Evolutionary conservation across 2,329 filamentous ascomycete species (phyloP).

Genomic region (Epichloe sibirici): DNA sequence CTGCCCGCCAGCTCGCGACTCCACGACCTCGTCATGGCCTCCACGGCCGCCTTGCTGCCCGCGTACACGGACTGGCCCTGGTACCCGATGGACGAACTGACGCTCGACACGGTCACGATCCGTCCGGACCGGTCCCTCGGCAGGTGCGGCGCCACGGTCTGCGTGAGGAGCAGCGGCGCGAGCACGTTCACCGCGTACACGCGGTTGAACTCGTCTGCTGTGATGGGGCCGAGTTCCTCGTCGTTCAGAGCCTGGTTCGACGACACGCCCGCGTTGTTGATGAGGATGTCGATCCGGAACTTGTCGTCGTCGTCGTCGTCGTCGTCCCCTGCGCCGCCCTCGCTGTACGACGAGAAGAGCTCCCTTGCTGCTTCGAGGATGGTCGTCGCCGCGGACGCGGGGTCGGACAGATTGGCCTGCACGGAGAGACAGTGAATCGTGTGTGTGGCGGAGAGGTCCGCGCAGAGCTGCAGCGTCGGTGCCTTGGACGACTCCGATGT

Average conservation of each 20-base stretch:
- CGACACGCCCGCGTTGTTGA: constrained; percentile 74
- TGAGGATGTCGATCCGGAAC: constrained; percentile 57
- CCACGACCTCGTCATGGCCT: constrained; percentile 49
- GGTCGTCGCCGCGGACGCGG: constrained; percentile 13
- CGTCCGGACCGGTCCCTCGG: constrained; percentile 51
- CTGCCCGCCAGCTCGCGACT: constrained; percentile 41
- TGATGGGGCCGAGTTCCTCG: constrained; percentile 36
- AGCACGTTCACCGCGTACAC: constrained; percentile 74
- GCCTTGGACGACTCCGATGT: constrained; percentile 41
- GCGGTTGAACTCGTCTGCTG: constrained; percentile 51
- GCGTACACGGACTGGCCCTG: constrained; percentile 44
- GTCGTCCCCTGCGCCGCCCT: background rate
- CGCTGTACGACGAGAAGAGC: constrained; percentile 16
- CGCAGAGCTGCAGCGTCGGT: constrained; percentile 33
- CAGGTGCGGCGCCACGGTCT: constrained; percentile 59
- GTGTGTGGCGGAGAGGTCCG: constrained; percentile 32
- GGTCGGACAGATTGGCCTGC: constrained; percentile 18
- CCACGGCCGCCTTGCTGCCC: constrained; percentile 44
- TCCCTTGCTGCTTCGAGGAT: constrained; percentile 18
- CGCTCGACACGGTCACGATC: constrained; percentile 45
- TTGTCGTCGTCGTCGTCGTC: no score
- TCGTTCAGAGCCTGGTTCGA: constrained; percentile 54
- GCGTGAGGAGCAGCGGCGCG: constrained; percentile 64
- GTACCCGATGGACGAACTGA: constrained; percentile 41
- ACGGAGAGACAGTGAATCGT: constrained; percentile 17